Evolutionary conservation across 805 yeast species (phyloP), one percentile per base, ranked within the genome.

Genomic region (Priceomyces carsonii): DNA sequence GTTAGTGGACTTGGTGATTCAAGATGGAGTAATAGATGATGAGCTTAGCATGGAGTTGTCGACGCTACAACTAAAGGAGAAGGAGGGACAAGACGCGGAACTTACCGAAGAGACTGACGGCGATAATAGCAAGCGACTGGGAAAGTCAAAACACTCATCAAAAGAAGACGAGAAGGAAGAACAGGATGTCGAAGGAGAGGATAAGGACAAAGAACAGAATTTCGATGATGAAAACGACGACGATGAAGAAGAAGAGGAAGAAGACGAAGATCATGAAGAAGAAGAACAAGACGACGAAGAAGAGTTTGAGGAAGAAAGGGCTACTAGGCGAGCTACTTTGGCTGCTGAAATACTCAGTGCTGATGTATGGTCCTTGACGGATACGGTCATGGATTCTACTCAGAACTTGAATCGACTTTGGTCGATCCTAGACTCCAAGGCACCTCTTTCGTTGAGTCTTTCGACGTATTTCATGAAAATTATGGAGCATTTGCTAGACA

Each of bases 341-440:
- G 89, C 96, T 5, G 87, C 96, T 2, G 98, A 93, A 56, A 82
- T 93, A 27, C 68, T 93, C 31, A 79, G 91, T 26, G 87, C 93
- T 3, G 98, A 91, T 53, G 90, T 89, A 6, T 91, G 97, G 96
- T 84, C 95, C 2, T 69, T 93, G 24, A 85, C 96, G 1, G 95
- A 90, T 47, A 81, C 95, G 1, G 82, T 93, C 36, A 81, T 91
- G 82, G 90, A 85, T 47, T 77, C 80, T 40, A 67, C 76, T 3
- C 73, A 69, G 14, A 69, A 86, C 24, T 62, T 93, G 50, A 76
- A 77, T 35, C 77, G 74, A 50, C 62, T 93, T 30, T 93, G 99
- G 99, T 61, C 78, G 14, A 69, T 90, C 14, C 69, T 93, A 40
- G 95, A 86, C 48, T 72, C 73, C 36, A 74, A 75, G 2, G 71